A percentile compares a stretch with the other conserved stretches of the same genome.
These are phyloP conservation scores for Schwanniomyces occidentalis DNA, from an alignment of 805 yeast genomes.

Conservation along the genomic window DNA sequence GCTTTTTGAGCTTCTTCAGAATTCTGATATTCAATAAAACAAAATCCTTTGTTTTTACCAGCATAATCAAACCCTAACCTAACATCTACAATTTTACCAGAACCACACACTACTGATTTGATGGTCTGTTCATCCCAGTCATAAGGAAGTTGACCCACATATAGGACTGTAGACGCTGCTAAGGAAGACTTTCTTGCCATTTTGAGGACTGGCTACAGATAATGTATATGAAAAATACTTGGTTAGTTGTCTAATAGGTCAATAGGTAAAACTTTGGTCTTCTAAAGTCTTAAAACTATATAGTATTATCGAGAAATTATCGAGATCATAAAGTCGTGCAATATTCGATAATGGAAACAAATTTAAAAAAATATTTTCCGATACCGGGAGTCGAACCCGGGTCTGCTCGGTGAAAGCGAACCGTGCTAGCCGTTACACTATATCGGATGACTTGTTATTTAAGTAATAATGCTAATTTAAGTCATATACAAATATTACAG, in stretches of 20 bases:
- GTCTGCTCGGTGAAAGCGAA: slow-evolving; percentile 56
- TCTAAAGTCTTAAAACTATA: no score
- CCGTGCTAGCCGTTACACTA: slow-evolving; percentile 57
- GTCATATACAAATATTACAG: no score
- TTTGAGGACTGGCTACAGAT: not conserved
- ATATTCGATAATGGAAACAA: not conserved
- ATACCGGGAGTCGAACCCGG: slow-evolving; percentile 88
- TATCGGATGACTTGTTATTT: slow-evolving; percentile 44
- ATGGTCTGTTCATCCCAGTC: slow-evolving; percentile 70
- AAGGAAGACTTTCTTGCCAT: slow-evolving; percentile 9
- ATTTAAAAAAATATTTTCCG: slow-evolving; percentile 44
- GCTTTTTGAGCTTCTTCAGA: slow-evolving; percentile 57
- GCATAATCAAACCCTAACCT: slow-evolving; percentile 60
- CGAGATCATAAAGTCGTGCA: no score
- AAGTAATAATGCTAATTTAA: no score
- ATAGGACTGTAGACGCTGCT: slow-evolving; percentile 45
- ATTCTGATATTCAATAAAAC: slow-evolving; percentile 58
- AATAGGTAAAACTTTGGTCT: no score
- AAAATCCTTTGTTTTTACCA: slow-evolving; percentile 65
- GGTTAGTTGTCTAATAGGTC: no score
- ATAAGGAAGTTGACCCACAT: slow-evolving; percentile 64
- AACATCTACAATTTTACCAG: slow-evolving; percentile 70
- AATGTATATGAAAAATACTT: no score
- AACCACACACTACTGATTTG: slow-evolving; percentile 64
- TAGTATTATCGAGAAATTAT: no score